Base-by-base conservation (phyloP, 495 filamentous ascomycete genomes). In the Neurospora discreta region DNA sequence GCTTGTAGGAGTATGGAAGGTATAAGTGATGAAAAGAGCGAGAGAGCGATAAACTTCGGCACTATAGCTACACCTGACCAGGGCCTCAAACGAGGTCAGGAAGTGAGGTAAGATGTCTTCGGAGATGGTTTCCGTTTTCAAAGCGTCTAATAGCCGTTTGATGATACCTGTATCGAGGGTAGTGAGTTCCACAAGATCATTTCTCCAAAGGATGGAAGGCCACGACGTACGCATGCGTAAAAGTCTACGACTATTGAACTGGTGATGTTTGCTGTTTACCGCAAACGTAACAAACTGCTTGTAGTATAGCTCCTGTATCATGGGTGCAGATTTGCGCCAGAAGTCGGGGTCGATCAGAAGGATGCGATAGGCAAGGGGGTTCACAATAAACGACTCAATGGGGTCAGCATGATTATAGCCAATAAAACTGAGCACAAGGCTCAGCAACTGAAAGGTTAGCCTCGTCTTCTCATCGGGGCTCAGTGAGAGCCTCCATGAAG, bases 21-120 rank as follows among this genome's bases (percentile, higher is more conserved):
- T 90, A 78, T 95, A 98, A 0, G 95, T 97, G 72, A 99, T 92
- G 74, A 95, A 98, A 65, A 97, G 86, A 20, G 96, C 91, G 39
- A 99, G 81, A n/a, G 92, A 93, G 30, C 94, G 89, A 58, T 95
- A 88, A 46, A 93, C 88, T 78, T 97, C 94, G 13, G 90, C 89
- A 73, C 91, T 92, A 73, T 92, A 85, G 71, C 91, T 93, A 75
- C 88, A 90, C 73, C 90, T 90, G 52, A 98, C 86, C 68, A 98
- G 84, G 33, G 87, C 89, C 73, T 87, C 88, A 69, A 99, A 91
- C 3, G 94, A 90, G 38, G 86, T 81, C 73, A 96, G 85, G 75
- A 96, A 96, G 72, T 90, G 88, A 2, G 86, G 86, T 36, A 97
- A 83, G 1, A 91, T 87, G 46, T 90, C 89, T 42, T 85, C 81